Percentiles rank a stretch among this genome's conserved stretches.
These are phyloP conservation scores for Yamadazyma tumulicola DNA, from an alignment of 805 yeast genomes.

Conservation along the genomic window DNA sequence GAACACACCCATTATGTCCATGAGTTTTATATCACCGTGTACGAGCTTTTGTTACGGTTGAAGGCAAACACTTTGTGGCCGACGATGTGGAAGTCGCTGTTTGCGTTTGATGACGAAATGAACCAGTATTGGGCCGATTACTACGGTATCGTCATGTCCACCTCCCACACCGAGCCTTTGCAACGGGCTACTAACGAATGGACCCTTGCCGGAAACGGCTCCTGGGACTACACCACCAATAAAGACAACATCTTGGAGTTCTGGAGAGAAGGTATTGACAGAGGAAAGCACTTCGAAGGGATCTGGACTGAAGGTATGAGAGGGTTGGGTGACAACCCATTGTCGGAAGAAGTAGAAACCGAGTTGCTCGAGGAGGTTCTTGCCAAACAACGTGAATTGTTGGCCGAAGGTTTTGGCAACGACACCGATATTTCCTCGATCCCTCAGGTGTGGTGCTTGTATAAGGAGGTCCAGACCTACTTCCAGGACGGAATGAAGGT, in stretches of 20 bases:
- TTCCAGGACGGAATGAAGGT: slow-evolving; percentile 16
- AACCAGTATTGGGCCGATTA: slow-evolving; percentile 18
- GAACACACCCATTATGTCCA: slow-evolving; percentile 13
- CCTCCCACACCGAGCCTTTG: slow-evolving; percentile 18
- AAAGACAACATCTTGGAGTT: slow-evolving; percentile 14
- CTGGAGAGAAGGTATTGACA: slow-evolving; percentile 15
- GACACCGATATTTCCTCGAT: slow-evolving; percentile 11
- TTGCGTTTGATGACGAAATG: slow-evolving; percentile 14
- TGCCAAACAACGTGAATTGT: slow-evolving; percentile 13
- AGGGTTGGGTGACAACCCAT: slow-evolving; percentile 17
- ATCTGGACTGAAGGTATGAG: slow-evolving; percentile 18
- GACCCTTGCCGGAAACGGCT: slow-evolving; percentile 12
- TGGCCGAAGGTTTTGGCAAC: slow-evolving; percentile 11
- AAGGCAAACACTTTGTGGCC: slow-evolving; percentile 18
- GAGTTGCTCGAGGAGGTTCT: slow-evolving; percentile 14
- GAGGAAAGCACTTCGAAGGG: slow-evolving; percentile 15
- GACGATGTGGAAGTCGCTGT: slow-evolving; percentile 17
- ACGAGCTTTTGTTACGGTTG: slow-evolving; percentile 13
- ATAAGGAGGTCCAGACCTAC: slow-evolving; percentile 17
- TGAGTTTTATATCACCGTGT: slow-evolving; percentile 14
- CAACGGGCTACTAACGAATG: slow-evolving; percentile 17
- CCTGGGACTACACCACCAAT: slow-evolving; percentile 16
- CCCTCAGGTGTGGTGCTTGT: slow-evolving; percentile 19
- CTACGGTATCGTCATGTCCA: slow-evolving; percentile 17
- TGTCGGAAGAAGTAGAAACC: slow-evolving; percentile 15